Conservation (phyloP, 768 basidiomycete species). For the Tulasnella sp. region DNA sequence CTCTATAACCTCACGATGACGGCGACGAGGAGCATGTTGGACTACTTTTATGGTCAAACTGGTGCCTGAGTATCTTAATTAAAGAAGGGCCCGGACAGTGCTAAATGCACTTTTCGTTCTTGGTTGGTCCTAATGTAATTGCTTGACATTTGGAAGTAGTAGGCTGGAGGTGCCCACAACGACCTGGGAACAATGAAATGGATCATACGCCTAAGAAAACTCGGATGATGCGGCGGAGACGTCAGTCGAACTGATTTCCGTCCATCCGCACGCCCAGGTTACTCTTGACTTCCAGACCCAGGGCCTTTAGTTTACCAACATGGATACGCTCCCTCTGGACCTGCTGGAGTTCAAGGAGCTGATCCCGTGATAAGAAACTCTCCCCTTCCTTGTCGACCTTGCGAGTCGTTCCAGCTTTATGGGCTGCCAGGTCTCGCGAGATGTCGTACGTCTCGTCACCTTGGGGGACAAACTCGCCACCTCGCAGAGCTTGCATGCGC, state of each 20-base stretch:
- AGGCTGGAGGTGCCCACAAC: no score
- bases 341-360: conserved; percentile 65
- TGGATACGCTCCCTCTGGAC: conserved; percentile 74
- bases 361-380: conserved; percentile 63
- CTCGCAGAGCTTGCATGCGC: conserved; percentile 71
- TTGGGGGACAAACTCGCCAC: conserved; percentile 71
- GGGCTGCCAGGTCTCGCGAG: conserved; percentile 69
- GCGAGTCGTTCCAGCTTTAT: conserved; percentile 60
- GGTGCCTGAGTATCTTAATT: no score
- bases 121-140: no score
- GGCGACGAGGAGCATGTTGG: conserved; percentile 52
- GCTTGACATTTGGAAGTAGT: no score
- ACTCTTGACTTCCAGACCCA: conserved; percentile 81
- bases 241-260: conserved; percentile 7
- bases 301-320: conserved; percentile 70
- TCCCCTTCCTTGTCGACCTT: conserved; percentile 43
- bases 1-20: conserved; percentile 63
- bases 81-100: no score
- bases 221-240: no score
- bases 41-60: conserved; percentile 55
- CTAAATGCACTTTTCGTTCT: no score
- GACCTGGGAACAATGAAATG: no score
- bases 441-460: conserved; percentile 65
- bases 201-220: no score
- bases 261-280: conserved; percentile 85